These are phyloP conservation scores for Trichoderma koningiopsis DNA, from an alignment of 2,329 filamentous ascomycete species.

Conservation along the genomic window DNA sequence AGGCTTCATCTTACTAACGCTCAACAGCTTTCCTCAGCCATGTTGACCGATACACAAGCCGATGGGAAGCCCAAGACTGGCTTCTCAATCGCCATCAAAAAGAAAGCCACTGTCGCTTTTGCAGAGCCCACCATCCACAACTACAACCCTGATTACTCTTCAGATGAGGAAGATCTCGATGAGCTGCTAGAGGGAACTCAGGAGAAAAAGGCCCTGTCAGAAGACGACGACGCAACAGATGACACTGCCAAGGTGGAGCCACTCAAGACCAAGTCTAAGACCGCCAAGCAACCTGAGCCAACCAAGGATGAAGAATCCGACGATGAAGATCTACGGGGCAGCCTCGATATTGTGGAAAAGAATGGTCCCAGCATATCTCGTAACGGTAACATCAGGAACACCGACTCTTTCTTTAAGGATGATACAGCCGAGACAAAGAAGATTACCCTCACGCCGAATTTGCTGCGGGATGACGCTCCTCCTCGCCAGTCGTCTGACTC, in stretches of 20 bases:
- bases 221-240: conserved; percentile 44
- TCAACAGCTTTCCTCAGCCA: conserved; percentile 59
- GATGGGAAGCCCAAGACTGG: conserved; percentile 69
- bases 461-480: conserved; percentile 78
- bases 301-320: conserved; percentile 40
- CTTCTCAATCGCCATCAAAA: conserved; percentile 78
- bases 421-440: conserved; percentile 95
- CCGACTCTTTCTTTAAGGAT: conserved; percentile 97
- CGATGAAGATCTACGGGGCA: conserved; percentile 48
- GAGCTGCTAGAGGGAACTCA: conserved; percentile 44
- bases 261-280: conserved; percentile 52
- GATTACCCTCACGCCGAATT: conserved; percentile 91
- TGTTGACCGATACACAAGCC: conserved; percentile 58
- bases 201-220: conserved; percentile 36
- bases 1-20: background rate
- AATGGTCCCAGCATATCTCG: conserved; percentile 65
- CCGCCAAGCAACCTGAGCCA: conserved; percentile 46
- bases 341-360: conserved; percentile 67
- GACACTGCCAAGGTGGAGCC: conserved; percentile 60
- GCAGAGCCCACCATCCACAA: conserved; percentile 84
- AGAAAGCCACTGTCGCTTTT: conserved; percentile 80
- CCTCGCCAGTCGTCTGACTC: conserved; percentile 54
- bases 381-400: conserved; percentile 86
- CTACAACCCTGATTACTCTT: conserved; percentile 83
- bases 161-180: conserved; percentile 65